Evolutionary conservation across 1,284 basidiomycete species (phyloP), one percentile per base, ranked within the genome.

Genomic region (Trametes sp.): DNA sequence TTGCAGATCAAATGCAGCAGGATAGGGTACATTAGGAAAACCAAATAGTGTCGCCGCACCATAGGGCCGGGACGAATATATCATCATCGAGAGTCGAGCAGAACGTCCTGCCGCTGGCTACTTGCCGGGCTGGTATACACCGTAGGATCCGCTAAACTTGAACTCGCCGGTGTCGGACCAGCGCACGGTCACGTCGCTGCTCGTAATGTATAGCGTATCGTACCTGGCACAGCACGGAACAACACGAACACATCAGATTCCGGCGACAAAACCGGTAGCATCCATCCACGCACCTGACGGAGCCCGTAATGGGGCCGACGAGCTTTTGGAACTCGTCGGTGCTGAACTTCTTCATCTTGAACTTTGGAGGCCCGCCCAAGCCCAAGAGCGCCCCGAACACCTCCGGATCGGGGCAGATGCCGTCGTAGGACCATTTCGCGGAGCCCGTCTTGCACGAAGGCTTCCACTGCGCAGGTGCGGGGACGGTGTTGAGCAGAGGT

Each of bases 391-490:
- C 74, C 2, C 82, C 84, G 64, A 87, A 87, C 33, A 87, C 79
- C n/a, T 73, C 76, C 0, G 82, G 77, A 69, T 87, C 82, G 9
- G 76, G 67, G 69, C 84, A 87, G 14, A 87, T 77, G 16, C 84
- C 85, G 62, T 87, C 84, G 68, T 85, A 87, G 11, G 71, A 67
- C 79, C 80, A 87, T 61, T 80, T 84, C 11, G 86, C 79, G 14
- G 73, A 66, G 24, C 82, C 81, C 0, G 73, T 78, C 69, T 84
- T 86, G 73, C 84, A 86, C 2, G 80, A 80, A 3, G 82, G 77
- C 65, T 80, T 82, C 84, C 84, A 86, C 84, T 85, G 38, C 13
- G 28, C 24, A 33, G 23, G 14, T 1, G 16, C 11, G n/a, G 9
- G 19, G 24, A 48, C 28, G n/a, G n/a, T n/a, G 57, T 31, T 53